These are phyloP conservation scores for Mycena capillaripes DNA, from an alignment of 768 basidiomycete genomes.

Conservation along the genomic window DNA sequence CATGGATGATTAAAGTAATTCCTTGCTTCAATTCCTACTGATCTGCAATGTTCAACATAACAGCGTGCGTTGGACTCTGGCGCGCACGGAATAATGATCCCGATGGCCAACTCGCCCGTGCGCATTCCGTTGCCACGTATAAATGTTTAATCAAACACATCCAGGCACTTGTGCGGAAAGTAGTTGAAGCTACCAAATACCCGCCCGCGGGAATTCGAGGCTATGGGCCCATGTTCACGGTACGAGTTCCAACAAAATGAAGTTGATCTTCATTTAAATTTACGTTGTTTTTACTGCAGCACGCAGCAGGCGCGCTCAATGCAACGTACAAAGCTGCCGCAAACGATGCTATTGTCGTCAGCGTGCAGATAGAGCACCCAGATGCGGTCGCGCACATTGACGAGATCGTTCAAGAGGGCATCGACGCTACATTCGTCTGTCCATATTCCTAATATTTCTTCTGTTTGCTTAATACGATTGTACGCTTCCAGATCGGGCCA, in stretches of 20 bases:
- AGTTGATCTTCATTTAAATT: not conserved
- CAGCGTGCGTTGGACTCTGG: conserved; percentile 61
- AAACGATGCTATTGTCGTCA: conserved; percentile 36
- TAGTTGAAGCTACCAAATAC: conserved; percentile 41
- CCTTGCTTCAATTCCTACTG: not conserved
- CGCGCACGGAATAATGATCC: conserved; percentile 56
- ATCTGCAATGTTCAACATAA: not conserved
- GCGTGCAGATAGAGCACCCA: conserved; percentile 43
- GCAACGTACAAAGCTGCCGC: conserved; percentile 35
- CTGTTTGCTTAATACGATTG: not conserved
- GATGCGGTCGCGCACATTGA: conserved; percentile 41
- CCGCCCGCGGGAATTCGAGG: conserved; percentile 41
- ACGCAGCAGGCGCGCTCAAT: conserved; percentile 40
- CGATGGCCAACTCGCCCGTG: conserved; percentile 41
- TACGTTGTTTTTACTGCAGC: conserved; percentile 7
- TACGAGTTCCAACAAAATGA: no score
- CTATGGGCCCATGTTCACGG: conserved; percentile 44
- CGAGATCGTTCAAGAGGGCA: conserved; percentile 40
- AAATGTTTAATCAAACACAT: not conserved
- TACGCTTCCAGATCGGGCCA: conserved; percentile 37
- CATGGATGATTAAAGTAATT: conserved; percentile 62
- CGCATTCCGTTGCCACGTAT: not conserved
- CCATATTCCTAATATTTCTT: not conserved
- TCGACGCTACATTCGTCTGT: conserved; percentile 43
- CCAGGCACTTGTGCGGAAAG: conserved; percentile 42